A percentile compares a stretch with the other conserved stretches of the same genome.
Conservation (phyloP, 176 grass and related monocot genomes). For the Leersia perrieri region DNA sequence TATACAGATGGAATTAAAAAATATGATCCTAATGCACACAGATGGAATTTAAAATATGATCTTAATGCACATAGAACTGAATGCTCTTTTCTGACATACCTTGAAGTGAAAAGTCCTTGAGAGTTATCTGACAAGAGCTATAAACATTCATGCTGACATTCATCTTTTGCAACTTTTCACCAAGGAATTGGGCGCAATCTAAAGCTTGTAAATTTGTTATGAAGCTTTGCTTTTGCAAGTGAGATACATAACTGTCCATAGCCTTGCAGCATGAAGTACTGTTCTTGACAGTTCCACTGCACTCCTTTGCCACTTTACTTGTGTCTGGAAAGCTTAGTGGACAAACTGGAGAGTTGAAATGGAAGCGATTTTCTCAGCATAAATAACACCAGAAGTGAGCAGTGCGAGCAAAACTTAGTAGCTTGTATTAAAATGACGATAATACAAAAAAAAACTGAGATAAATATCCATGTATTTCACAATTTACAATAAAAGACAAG, state of each 20-base stretch:
- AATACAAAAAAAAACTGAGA: background rate
- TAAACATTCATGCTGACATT: conserved; percentile 81
- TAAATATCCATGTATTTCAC: background rate
- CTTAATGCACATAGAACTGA: conserved; percentile 19
- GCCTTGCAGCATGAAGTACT: conserved; percentile 67
- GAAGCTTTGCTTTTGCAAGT: conserved; percentile 99
- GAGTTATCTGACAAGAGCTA: conserved; percentile 78
- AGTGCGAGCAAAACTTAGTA: background rate
- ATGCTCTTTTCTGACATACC: conserved; percentile 47
- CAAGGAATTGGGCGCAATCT: conserved; percentile 82
- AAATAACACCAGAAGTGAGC: background rate
- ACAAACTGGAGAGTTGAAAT: conserved; percentile 54
- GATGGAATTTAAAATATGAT: background rate
- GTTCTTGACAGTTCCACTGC: conserved; percentile 59
- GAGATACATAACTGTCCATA: conserved; percentile 80
- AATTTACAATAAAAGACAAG: background rate
- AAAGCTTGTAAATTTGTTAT: conserved; percentile 97
- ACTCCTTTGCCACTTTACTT: conserved; percentile 70
- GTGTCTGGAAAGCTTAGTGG: conserved; percentile 89
- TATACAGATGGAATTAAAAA: conserved; percentile 15
- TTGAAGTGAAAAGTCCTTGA: conserved; percentile 99
- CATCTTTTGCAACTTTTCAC: conserved; percentile 77
- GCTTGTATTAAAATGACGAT: background rate
- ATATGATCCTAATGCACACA: background rate
- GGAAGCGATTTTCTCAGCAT: conserved; percentile 25